Evolutionary conservation across 2,329 filamentous ascomycete genomes (phyloP).

Genomic region (Rhynchosporium secalis): DNA sequence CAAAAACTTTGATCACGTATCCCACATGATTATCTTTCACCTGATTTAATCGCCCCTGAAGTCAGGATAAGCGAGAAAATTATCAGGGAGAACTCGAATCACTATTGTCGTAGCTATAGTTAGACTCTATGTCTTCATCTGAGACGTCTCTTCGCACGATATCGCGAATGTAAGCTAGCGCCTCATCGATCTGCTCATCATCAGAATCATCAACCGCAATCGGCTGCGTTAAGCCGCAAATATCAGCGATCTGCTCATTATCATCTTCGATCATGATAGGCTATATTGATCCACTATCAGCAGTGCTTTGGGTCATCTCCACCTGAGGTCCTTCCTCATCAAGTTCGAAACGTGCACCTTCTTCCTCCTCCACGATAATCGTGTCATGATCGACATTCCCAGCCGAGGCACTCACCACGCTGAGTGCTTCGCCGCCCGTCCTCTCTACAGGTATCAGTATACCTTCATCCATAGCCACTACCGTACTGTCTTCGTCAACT

Average conservation of each 20-base stretch:
- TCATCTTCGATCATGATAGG: no score
- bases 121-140: slow-evolving; percentile 1
- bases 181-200: slow-evolving; percentile 2
- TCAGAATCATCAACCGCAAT: slow-evolving; percentile 5
- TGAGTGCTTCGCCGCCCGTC: not conserved
- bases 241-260: no score
- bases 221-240: not conserved
- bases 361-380: slow-evolving; percentile 2
- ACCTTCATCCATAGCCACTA: slow-evolving; percentile 5
- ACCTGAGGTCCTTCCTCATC: slow-evolving; percentile 7
- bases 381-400: slow-evolving; percentile 7
- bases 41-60: slow-evolving; percentile 7
- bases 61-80: slow-evolving; percentile 3
- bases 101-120: not conserved
- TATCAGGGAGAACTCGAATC: not conserved
- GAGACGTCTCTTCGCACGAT: slow-evolving; percentile 2
- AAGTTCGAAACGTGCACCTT: slow-evolving; percentile 5
- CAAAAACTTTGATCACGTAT: not conserved
- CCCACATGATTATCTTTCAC: not conserved
- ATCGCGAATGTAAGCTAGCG: slow-evolving; percentile 1
- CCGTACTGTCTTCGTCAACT: slow-evolving; percentile 6
- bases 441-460: slow-evolving; percentile 1
- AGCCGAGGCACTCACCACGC: slow-evolving; percentile 2
- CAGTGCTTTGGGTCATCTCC: slow-evolving; percentile 1
- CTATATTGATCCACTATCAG: not conserved